Percentiles rank a stretch among this genome's conserved stretches.
phyloP scores from a whole-genome alignment of 2,329 filamentous ascomycete genomes.

The Lasiodiplodia theobromae region DNA sequence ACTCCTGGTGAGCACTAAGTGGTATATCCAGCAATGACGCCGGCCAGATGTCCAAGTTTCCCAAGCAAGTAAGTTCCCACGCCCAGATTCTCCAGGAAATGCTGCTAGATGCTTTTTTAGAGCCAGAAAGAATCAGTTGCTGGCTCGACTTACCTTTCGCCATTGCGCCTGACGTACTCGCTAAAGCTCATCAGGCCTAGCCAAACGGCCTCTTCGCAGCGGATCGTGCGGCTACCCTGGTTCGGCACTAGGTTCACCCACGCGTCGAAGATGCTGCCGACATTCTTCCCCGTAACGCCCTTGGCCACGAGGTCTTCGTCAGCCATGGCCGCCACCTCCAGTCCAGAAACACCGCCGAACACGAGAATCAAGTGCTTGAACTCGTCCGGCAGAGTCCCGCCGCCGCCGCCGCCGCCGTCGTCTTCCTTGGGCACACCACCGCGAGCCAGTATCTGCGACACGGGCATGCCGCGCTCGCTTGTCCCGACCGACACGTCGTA shows the following conservation, averaged over 20 bases:
- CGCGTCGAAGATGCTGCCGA: conserved; percentile 77
- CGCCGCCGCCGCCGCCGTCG: conserved; percentile 7
- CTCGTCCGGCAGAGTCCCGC: conserved; percentile 36
- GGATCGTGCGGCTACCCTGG: conserved; percentile 81
- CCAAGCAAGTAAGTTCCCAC: conserved; percentile 1
- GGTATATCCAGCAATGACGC: conserved; percentile 17
- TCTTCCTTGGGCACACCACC: conserved; percentile 14
- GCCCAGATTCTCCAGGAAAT: neutral
- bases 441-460: conserved; percentile 44
- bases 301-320: conserved; percentile 66
- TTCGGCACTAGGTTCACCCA: conserved; percentile 84
- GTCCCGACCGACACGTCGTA: conserved; percentile 87
- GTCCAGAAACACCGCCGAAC: conserved; percentile 80
- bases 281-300: conserved; percentile 69
- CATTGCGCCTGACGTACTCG: conserved; percentile 41
- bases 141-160: conserved; percentile 1
- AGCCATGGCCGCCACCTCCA: conserved; percentile 75
- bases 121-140: neutral
- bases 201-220: conserved; percentile 84
- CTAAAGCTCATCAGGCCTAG: conserved; percentile 74
- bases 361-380: conserved; percentile 79
- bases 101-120: neutral
- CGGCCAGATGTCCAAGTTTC: conserved; percentile 9
- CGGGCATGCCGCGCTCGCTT: conserved; percentile 73
- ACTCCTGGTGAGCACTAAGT: conserved; percentile 3